Conservation (phyloP, 306 rosid species). For the Fagus crenata region DNA sequence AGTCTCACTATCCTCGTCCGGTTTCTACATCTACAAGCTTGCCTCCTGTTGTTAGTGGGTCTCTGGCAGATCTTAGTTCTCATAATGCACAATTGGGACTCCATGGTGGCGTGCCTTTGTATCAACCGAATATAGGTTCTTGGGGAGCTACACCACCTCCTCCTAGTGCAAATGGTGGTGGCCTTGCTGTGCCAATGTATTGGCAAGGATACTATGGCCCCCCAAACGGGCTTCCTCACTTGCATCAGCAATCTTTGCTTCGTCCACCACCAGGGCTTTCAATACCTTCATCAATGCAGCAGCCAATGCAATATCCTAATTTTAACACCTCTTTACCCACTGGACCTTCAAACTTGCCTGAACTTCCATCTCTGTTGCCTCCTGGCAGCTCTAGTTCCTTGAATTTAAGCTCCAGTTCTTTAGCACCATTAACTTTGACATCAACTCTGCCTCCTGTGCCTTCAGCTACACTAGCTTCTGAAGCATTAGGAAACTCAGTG, state of each 20-base stretch:
- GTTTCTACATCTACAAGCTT: constrained; percentile 54
- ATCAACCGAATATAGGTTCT: constrained; percentile 79
- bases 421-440: constrained; percentile 37
- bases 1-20: constrained; percentile 83
- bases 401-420: constrained; percentile 44
- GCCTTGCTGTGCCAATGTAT: constrained; percentile 85
- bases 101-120: constrained; percentile 70
- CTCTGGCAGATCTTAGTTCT: constrained; percentile 63
- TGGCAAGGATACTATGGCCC: constrained; percentile 98
- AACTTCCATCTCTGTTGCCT: constrained; percentile 53
- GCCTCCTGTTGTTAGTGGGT: constrained; percentile 64
- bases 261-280: constrained; percentile 80
- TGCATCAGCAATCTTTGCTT: constrained; percentile 79
- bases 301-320: constrained; percentile 74
- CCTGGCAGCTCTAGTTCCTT: constrained; percentile 44
- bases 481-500: constrained; percentile 45
- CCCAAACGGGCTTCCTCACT: constrained; percentile 71
- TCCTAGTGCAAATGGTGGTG: constrained; percentile 70
- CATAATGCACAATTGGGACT: constrained; percentile 67
- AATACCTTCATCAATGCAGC: constrained; percentile 76
- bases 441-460: constrained; percentile 43
- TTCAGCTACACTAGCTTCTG: constrained; percentile 52
- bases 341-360: constrained; percentile 66
- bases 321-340: constrained; percentile 54
- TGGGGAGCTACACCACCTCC: constrained; percentile 81